Percentiles rank a stretch among this genome's conserved stretches.
Conservation (phyloP, 202 grass and related monocot species). For the Carex arenaria region DNA sequence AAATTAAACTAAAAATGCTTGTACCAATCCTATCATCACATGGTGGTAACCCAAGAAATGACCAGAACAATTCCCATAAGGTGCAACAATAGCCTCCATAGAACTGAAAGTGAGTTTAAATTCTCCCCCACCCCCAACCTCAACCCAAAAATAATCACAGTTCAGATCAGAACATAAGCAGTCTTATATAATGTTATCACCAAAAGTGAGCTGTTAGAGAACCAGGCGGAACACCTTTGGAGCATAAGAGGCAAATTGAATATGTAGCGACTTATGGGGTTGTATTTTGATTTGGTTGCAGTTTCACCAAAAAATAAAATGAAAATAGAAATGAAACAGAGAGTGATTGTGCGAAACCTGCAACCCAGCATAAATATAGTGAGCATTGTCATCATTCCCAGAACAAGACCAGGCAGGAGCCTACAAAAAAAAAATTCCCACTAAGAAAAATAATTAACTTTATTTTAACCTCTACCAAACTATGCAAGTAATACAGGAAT, state of each 20-base stretch:
- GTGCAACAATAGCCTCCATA: neutral
- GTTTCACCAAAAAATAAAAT: slow-evolving; percentile 8
- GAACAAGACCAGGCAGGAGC: slow-evolving; percentile 89
- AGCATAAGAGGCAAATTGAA: neutral
- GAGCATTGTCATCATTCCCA: slow-evolving; percentile 39
- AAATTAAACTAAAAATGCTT: neutral
- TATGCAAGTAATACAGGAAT: neutral
- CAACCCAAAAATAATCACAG: neutral
- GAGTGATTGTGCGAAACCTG: slow-evolving; percentile 43
- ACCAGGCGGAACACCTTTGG: neutral
- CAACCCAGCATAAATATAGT: slow-evolving; percentile 72
- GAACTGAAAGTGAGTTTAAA: neutral
- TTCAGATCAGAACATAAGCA: neutral
- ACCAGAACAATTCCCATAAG: neutral
- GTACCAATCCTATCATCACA: neutral
- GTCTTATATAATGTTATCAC: neutral
- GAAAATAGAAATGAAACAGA: slow-evolving; percentile 12
- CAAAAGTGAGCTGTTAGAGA: neutral
- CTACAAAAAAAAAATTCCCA: slow-evolving; percentile 24
- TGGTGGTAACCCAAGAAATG: neutral
- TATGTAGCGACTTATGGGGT: neutral
- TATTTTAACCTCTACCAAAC: neutral
- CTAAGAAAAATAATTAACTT: neutral
- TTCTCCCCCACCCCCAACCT: neutral
- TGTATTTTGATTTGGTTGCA: neutral